Percentiles rank a stretch among this genome's conserved stretches.
Evolutionary conservation across 169 alveolate species (phyloP).

Genomic region (Cryptosporidium bovis): DNA sequence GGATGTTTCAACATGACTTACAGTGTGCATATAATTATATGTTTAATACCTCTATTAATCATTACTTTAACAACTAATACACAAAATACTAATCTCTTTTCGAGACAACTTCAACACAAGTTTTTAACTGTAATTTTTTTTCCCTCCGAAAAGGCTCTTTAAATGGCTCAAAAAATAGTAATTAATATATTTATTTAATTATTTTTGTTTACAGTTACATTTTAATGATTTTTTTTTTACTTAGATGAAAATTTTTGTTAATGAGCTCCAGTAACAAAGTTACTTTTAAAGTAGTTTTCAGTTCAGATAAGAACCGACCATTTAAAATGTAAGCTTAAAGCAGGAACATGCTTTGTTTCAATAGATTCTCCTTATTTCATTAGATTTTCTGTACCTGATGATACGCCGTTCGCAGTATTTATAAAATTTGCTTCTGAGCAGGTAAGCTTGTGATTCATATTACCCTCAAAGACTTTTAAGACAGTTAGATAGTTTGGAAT

Average conservation of each 20-base stretch:
- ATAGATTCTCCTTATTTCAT: background rate
- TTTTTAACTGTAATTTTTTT: too few species aligned
- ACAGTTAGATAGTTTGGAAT: constrained; percentile 83
- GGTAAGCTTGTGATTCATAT: constrained; percentile 24
- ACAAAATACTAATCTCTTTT: too few species aligned
- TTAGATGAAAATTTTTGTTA: background rate
- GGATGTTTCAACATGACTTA: too few species aligned
- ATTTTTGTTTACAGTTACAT: background rate
- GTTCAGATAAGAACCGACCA: constrained; percentile 51
- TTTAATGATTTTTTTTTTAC: background rate
- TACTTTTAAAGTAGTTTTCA: constrained; percentile 32
- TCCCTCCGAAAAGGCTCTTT: too few species aligned
- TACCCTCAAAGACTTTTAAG: background rate
- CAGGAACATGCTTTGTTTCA: background rate
- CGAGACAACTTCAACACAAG: too few species aligned
- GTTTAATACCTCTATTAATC: too few species aligned
- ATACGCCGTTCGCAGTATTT: constrained; percentile 89
- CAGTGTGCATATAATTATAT: too few species aligned
- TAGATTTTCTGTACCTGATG: constrained; percentile 84
- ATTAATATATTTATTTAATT: background rate
- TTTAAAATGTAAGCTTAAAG: constrained; percentile 47
- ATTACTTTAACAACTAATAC: too few species aligned
- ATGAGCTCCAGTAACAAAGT: constrained; percentile 50
- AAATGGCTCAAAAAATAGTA: background rate
- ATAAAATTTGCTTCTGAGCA: constrained; percentile 86